Percentiles rank a stretch among this genome's conserved stretches.
Conservation (phyloP, 495 filamentous ascomycete species). For the Penicillium cosmopolitanum region DNA sequence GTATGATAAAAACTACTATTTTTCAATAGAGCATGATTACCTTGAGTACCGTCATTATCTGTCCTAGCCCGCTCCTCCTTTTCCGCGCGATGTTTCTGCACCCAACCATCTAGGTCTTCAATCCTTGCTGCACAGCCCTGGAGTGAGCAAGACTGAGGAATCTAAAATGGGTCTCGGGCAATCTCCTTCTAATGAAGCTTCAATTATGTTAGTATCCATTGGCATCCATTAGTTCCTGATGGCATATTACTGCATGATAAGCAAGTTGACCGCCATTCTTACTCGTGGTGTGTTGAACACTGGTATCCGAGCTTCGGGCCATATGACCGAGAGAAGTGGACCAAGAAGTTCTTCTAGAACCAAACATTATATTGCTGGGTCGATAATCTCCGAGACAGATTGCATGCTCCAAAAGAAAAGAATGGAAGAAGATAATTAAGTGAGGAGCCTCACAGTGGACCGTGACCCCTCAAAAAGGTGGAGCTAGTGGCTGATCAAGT, state of each 20-base stretch:
- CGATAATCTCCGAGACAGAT: conserved; percentile 6
- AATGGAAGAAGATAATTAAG: neutral
- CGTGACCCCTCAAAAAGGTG: neutral
- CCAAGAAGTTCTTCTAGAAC: conserved; percentile 3
- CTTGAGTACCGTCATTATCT: too few species aligned
- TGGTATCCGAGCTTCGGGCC: neutral
- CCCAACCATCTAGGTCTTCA: neutral
- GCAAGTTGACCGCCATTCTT: neutral
- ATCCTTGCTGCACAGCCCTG: neutral
- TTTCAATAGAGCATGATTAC: neutral
- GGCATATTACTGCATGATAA: neutral
- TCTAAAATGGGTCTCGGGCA: neutral
- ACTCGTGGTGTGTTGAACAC: neutral
- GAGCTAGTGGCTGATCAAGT: conserved; percentile 3
- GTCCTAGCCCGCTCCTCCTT: neutral
- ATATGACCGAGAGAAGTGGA: conserved; percentile 3
- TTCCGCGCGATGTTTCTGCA: neutral
- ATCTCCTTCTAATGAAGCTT: neutral
- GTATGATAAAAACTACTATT: conserved; percentile 6
- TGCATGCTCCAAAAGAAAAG: neutral
- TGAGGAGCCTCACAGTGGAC: conserved; percentile 5
- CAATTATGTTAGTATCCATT: neutral
- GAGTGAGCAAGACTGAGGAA: neutral
- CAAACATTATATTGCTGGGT: conserved; percentile 5
- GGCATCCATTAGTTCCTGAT: neutral